Conservation (phyloP, 768 basidiomycete genomes). For the Lactarius akahatsu region DNA sequence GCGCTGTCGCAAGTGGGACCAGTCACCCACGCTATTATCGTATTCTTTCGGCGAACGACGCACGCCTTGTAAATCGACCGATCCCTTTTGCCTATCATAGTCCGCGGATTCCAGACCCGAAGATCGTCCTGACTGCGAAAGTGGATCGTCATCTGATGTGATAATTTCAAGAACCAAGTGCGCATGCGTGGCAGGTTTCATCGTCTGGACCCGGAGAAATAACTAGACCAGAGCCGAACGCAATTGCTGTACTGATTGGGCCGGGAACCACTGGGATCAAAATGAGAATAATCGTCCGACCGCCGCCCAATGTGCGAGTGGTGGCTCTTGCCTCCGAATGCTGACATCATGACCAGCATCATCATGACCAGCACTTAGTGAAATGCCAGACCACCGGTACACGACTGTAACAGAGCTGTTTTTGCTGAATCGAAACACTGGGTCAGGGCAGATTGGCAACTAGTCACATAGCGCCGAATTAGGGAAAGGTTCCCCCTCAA, state of each 20-base stretch:
- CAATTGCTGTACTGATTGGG: background rate
- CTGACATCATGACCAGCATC: conserved; percentile 11
- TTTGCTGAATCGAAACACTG: background rate
- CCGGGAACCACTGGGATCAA: background rate
- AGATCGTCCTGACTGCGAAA: background rate
- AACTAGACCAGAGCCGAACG: background rate
- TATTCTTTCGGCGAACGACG: conserved; percentile 2
- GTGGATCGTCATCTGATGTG: background rate
- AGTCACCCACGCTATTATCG: background rate
- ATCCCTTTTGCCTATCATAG: background rate
- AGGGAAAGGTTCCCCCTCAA: background rate
- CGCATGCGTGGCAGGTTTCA: background rate
- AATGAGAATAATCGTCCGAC: background rate
- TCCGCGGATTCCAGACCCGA: background rate
- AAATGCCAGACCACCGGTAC: background rate
- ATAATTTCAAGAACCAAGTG: background rate
- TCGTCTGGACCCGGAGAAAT: background rate
- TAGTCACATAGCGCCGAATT: background rate
- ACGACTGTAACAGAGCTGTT: background rate
- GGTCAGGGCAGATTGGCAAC: background rate
- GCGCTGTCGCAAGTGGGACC: background rate
- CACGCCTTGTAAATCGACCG: background rate
- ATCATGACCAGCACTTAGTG: background rate
- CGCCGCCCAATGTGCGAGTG: background rate
- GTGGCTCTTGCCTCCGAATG: conserved; percentile 8